Evolutionary conservation across 177 flowering plant species (phyloP).

Genomic region (Vitis hybrid): DNA sequence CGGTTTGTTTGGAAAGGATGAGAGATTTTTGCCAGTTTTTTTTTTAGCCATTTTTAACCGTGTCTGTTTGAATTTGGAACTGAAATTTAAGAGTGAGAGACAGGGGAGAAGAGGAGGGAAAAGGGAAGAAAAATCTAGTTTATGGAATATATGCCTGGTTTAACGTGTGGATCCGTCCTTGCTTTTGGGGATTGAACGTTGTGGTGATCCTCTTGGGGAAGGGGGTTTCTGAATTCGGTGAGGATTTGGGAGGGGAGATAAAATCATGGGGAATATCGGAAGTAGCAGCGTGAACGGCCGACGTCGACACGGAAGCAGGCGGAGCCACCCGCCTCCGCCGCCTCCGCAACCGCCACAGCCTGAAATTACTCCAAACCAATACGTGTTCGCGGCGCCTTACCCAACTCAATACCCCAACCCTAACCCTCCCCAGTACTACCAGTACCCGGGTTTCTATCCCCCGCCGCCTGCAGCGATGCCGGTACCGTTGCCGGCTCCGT

Average conservation of each 20-base stretch:
- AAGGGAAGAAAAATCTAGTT: not conserved
- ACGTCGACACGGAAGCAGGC: constrained; percentile 38
- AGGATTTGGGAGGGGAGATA: not conserved
- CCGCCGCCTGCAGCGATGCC: constrained; percentile 52
- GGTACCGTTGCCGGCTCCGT: constrained; percentile 64
- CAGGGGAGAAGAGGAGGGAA: not conserved
- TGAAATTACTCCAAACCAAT: constrained; percentile 57
- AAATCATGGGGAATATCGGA: constrained; percentile 51
- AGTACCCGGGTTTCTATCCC: constrained; percentile 59
- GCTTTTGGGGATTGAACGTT: not conserved
- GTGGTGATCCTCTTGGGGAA: not conserved
- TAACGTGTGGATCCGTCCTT: not conserved
- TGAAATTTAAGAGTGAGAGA: not conserved
- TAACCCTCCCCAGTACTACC: constrained; percentile 56
- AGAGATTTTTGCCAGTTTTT: too few species aligned
- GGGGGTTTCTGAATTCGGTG: not conserved
- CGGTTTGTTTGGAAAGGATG: too few species aligned
- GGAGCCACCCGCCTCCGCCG: constrained; percentile 50
- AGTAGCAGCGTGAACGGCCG: constrained; percentile 36
- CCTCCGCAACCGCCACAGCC: constrained; percentile 53
- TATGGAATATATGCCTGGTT: not conserved
- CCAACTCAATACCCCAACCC: constrained; percentile 64
- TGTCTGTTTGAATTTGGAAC: too few species aligned
- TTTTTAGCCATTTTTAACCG: too few species aligned
- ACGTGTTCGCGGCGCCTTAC: constrained; percentile 81